Conservation (phyloP, 345 rosid species). For the Populus deltoides region DNA sequence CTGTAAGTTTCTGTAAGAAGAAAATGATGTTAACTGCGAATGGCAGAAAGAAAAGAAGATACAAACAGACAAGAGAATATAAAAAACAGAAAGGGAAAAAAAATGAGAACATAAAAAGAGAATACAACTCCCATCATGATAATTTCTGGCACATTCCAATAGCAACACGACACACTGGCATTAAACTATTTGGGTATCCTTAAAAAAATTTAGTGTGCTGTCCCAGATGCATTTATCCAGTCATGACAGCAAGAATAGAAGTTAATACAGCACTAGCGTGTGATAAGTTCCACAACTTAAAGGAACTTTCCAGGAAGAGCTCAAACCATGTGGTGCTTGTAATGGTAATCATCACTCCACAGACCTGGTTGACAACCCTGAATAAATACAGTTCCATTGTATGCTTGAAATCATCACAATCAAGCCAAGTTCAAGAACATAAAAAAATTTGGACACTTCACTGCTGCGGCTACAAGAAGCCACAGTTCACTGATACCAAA, state of each 20-base stretch:
- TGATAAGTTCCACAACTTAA: no score
- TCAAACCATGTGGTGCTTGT: background rate
- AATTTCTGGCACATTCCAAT: background rate
- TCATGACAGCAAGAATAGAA: background rate
- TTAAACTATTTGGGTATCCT: background rate
- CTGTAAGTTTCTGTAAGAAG: constrained; percentile 75
- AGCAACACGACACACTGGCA: background rate
- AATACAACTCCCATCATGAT: background rate
- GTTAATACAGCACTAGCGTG: background rate
- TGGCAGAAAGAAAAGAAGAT: background rate
- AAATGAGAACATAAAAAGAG: background rate
- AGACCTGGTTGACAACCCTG: background rate
- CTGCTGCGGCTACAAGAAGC: background rate
- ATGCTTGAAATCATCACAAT: background rate
- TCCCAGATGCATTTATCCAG: background rate
- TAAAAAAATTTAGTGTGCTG: background rate
- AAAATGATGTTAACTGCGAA: constrained; percentile 1
- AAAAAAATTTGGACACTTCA: background rate
- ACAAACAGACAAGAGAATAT: background rate
- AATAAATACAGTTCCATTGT: background rate
- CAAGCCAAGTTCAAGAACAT: background rate
- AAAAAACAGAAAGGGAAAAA: background rate
- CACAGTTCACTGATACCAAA: background rate
- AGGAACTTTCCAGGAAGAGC: background rate
- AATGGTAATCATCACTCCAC: background rate